Conservation (phyloP, 1,284 basidiomycete genomes). For the Farysia itapuensis region DNA sequence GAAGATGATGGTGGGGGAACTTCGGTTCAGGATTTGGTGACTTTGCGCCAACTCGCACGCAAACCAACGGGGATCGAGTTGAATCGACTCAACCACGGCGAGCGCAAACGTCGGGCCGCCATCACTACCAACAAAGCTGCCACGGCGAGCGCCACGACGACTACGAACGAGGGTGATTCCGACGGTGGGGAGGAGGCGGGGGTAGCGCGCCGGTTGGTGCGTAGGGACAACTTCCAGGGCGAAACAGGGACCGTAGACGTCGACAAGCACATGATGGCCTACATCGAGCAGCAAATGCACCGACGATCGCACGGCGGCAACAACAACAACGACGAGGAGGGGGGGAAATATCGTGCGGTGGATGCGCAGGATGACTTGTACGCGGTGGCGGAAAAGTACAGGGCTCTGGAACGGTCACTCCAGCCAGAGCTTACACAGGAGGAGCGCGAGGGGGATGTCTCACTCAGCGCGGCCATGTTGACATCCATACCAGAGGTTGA, state of each 20-base stretch:
- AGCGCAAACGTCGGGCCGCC: too few relatives aligned
- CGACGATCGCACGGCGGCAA: conserved; percentile 63
- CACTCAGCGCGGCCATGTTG: conserved; percentile 88
- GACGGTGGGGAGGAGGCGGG: too few relatives aligned
- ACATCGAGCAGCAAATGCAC: conserved; percentile 89
- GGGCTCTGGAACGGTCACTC: conserved; percentile 50
- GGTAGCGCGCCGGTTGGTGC: conserved; percentile 64
- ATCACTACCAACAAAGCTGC: too few relatives aligned
- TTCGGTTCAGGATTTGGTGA: conserved; percentile 76
- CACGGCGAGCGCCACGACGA: too few relatives aligned
- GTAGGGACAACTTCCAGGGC: conserved; percentile 90
- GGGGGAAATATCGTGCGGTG: not conserved
- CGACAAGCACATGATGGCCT: conserved; percentile 99
- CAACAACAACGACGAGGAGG: not conserved
- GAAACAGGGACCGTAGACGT: conserved; percentile 94
- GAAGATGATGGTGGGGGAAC: not conserved
- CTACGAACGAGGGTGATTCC: too few relatives aligned
- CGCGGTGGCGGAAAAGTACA: conserved; percentile 71
- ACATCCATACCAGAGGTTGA: conserved; percentile 94
- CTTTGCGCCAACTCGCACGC: conserved; percentile 73
- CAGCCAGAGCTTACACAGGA: conserved; percentile 65
- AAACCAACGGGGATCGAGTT: conserved; percentile 81
- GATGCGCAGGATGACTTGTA: conserved; percentile 83
- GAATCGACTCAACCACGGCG: conserved; percentile 79
- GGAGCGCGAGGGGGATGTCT: conserved; percentile 84